Evolutionary conservation across 805 yeast genomes (phyloP).

Genomic region (Ogataea ramenticola): DNA sequence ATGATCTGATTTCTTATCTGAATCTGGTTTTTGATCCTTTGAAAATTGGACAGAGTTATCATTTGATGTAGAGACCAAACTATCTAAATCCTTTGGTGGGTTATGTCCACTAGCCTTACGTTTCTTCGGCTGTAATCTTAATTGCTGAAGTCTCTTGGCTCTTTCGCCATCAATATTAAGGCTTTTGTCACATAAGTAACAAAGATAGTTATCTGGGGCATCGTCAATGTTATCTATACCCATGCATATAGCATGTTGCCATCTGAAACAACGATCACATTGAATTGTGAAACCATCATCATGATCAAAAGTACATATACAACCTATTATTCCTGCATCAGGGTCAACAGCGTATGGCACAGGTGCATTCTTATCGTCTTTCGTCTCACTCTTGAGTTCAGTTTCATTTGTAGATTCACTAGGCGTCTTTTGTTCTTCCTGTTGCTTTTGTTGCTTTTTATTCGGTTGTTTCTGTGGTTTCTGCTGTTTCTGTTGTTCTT

Average conservation of each 20-base stretch:
- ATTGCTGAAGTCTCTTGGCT: conserved; percentile 28
- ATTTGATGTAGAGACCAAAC: conserved; percentile 2
- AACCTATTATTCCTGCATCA: conserved; percentile 81
- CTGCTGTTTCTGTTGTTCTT: not conserved
- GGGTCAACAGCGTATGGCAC: conserved; percentile 60
- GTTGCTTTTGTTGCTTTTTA: not conserved
- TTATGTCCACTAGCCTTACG: conserved; percentile 7
- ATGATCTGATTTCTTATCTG: not conserved
- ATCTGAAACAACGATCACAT: conserved; percentile 84
- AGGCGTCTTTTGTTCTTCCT: not conserved
- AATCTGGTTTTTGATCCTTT: conserved; percentile 4
- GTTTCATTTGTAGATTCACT: too few species aligned
- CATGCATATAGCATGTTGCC: conserved; percentile 96
- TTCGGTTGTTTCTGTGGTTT: not conserved
- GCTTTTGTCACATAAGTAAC: conserved; percentile 61
- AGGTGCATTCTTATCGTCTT: not conserved
- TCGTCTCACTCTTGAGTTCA: too few species aligned
- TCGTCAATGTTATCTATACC: conserved; percentile 62
- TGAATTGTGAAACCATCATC: conserved; percentile 94
- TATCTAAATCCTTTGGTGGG: conserved; percentile 1
- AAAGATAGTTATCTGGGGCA: conserved; percentile 76
- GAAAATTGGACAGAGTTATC: not conserved
- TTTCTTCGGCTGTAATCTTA: conserved; percentile 25
- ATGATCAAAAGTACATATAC: conserved; percentile 80
- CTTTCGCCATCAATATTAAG: conserved; percentile 34